Conservation (phyloP, 306 rosid genomes). For the Canavalia ensiformis region DNA sequence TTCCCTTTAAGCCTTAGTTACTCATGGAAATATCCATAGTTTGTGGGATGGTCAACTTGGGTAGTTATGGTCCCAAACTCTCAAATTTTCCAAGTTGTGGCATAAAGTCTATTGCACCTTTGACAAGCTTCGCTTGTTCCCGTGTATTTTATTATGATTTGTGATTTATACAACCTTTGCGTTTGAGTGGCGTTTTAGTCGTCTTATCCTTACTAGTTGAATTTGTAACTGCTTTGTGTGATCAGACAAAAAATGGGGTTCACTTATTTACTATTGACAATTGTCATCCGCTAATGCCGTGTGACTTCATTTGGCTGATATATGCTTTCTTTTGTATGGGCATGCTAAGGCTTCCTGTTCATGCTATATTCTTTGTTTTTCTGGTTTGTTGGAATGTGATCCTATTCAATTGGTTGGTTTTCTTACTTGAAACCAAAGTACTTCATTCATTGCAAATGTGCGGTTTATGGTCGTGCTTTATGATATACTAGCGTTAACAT, state of each 20-base stretch:
- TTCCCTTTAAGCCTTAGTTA: slow-evolving; percentile 52
- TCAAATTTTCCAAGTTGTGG: slow-evolving; percentile 54
- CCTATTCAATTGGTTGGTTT: background rate
- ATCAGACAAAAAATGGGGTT: slow-evolving; percentile 42
- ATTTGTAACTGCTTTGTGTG: slow-evolving; percentile 56
- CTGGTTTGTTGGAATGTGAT: slow-evolving; percentile 7
- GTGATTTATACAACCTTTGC: slow-evolving; percentile 54
- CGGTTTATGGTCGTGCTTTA: background rate
- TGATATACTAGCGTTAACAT: background rate
- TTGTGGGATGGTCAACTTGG: slow-evolving; percentile 50
- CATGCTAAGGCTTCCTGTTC: slow-evolving; percentile 19
- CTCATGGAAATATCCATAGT: slow-evolving; percentile 54
- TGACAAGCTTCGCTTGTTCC: slow-evolving; percentile 47
- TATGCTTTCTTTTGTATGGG: slow-evolving; percentile 16
- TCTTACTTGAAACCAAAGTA: background rate
- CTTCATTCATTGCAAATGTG: background rate
- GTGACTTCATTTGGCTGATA: background rate
- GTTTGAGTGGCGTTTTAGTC: slow-evolving; percentile 50
- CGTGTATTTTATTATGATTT: slow-evolving; percentile 50
- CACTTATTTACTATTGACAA: slow-evolving; percentile 17
- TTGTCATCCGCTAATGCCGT: slow-evolving; percentile 10
- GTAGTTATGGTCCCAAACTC: slow-evolving; percentile 52
- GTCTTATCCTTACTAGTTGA: slow-evolving; percentile 31
- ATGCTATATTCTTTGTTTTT: background rate
- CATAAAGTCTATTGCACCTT: slow-evolving; percentile 54